Conservation (phyloP, 352 stramenopile genomes). For the Phytophthora foliorum region DNA sequence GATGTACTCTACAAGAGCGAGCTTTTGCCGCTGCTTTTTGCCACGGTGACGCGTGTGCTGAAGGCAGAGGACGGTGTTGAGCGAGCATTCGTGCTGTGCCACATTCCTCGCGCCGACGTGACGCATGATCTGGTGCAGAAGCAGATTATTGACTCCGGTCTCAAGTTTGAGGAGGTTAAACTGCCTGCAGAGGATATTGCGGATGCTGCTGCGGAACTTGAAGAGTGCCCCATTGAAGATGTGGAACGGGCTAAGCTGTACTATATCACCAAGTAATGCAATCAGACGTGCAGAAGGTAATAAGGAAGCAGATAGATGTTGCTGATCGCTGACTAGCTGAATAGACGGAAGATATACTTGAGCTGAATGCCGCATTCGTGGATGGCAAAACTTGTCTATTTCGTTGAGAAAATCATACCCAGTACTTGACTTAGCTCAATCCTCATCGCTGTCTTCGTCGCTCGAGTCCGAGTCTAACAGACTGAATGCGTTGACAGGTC, state of each 20-base stretch:
- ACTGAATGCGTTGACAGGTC: conserved; percentile 84
- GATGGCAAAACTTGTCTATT: conserved; percentile 28
- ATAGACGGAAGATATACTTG: conserved; percentile 22
- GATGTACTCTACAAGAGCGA: conserved; percentile 86
- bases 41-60: conserved; percentile 56
- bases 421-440: conserved; percentile 22
- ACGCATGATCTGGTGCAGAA: conserved; percentile 65
- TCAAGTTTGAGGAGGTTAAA: conserved; percentile 49
- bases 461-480: conserved; percentile 91
- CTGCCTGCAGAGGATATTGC: conserved; percentile 37
- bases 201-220: conserved; percentile 32
- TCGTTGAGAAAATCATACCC: not conserved
- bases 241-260: conserved; percentile 66
- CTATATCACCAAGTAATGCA: conserved; percentile 50
- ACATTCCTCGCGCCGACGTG: conserved; percentile 80
- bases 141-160: conserved; percentile 50
- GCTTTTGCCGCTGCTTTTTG: conserved; percentile 71
- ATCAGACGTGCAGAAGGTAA: not conserved
- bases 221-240: conserved; percentile 71
- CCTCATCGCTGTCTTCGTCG: conserved; percentile 67
- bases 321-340: conserved; percentile 8
- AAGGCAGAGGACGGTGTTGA: conserved; percentile 10
- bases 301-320: conserved; percentile 3
- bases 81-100: conserved; percentile 64
- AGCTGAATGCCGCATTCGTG: no score